Conservation (phyloP, 441 rosid genomes). For the Pelargonium citronellum region DNA sequence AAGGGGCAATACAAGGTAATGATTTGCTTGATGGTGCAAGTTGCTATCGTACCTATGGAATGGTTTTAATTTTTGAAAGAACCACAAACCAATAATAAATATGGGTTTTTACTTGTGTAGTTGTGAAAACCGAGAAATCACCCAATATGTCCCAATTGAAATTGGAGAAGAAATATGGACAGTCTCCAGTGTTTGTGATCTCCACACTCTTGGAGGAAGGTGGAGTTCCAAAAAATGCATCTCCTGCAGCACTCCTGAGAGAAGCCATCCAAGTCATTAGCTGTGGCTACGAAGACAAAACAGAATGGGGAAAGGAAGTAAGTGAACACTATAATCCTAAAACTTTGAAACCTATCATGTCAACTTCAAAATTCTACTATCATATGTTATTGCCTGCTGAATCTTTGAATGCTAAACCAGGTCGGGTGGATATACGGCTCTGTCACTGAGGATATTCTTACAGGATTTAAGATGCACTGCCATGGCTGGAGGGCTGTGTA, state of each 20-base stretch:
- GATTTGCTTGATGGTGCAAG: constrained; percentile 6
- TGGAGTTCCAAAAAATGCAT: constrained; percentile 71
- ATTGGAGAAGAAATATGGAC: constrained; percentile 92
- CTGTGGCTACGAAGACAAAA: constrained; percentile 93
- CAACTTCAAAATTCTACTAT: not conserved
- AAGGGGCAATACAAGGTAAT: constrained; percentile 59
- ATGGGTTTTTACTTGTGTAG: constrained; percentile 29
- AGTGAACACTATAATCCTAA: not conserved
- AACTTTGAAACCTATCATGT: not conserved
- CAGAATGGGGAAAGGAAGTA: constrained; percentile 99
- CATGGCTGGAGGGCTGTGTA: constrained; percentile 98
- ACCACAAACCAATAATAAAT: not conserved
- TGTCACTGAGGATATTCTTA: constrained; percentile 92
- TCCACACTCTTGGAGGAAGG: constrained; percentile 77
- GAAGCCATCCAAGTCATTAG: constrained; percentile 98
- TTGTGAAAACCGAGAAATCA: constrained; percentile 55
- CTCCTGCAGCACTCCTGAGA: constrained; percentile 72
- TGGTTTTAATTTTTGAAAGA: not conserved
- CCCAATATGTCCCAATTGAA: constrained; percentile 48
- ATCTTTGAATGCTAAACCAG: constrained; percentile 26
- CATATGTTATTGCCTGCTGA: not conserved
- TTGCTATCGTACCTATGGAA: not conserved
- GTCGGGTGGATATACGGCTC: constrained; percentile 99
- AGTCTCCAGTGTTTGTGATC: constrained; percentile 78
- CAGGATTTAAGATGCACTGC: constrained; percentile 99